These are phyloP conservation scores for Lactarius psammicola DNA, from an alignment of 768 basidiomycete genomes.

Conservation along the genomic window DNA sequence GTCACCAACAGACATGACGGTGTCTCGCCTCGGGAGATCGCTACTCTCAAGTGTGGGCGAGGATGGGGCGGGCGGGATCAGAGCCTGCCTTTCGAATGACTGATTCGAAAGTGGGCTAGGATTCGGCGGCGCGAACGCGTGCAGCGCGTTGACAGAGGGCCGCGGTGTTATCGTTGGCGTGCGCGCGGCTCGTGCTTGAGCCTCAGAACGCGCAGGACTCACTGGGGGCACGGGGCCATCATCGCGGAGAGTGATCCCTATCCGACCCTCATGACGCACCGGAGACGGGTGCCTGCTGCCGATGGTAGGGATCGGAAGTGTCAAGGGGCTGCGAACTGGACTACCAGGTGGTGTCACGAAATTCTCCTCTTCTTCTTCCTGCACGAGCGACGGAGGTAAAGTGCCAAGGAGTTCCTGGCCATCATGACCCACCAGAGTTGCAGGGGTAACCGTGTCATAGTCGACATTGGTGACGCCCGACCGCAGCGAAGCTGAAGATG, in stretches of 20 bases:
- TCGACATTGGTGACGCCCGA: conserved; percentile 13
- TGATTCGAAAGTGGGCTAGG: conserved; percentile 29
- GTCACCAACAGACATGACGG: conserved; percentile 23
- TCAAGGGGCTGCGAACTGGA: conserved; percentile 12
- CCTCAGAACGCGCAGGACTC: conserved; percentile 18
- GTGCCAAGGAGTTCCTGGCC: conserved; percentile 4
- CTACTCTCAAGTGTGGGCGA: background rate
- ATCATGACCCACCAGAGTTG: background rate
- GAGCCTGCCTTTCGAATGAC: conserved; percentile 18
- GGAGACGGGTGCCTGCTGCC: conserved; percentile 21
- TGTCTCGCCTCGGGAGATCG: conserved; percentile 13
- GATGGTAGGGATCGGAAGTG: conserved; percentile 11
- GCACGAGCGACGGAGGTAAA: conserved; percentile 18
- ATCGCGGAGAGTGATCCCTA: conserved; percentile 21
- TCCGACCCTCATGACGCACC: conserved; percentile 21
- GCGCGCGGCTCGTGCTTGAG: conserved; percentile 7
- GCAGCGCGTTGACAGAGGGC: conserved; percentile 10
- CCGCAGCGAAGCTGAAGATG: conserved; percentile 13
- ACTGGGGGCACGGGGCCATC: conserved; percentile 17
- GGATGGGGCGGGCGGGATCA: background rate
- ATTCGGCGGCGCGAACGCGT: conserved; percentile 25
- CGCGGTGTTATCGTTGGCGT: conserved; percentile 17
- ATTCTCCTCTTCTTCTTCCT: conserved; percentile 25
- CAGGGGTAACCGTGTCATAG: background rate
- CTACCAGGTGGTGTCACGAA: conserved; percentile 26